These are phyloP conservation scores for Pelargonium australe DNA, from an alignment of 441 rosid genomes.

Conservation along the genomic window DNA sequence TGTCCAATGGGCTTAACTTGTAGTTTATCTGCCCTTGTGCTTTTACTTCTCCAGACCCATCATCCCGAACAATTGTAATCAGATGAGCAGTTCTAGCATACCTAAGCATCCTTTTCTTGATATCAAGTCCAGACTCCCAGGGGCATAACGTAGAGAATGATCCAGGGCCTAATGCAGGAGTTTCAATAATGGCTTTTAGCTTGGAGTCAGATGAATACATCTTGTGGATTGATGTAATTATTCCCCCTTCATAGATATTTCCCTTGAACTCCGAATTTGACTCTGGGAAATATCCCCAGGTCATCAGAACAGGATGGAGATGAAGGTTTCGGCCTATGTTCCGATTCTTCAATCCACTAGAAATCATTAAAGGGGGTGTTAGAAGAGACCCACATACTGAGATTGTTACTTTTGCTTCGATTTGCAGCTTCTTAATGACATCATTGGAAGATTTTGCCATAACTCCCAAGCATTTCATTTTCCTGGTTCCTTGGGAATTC, in stretches of 20 bases:
- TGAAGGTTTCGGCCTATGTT: constrained; percentile 72
- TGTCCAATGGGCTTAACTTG: constrained; percentile 35
- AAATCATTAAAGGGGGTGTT: constrained; percentile 75
- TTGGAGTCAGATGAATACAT: constrained; percentile 35
- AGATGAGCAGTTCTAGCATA: constrained; percentile 67
- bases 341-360: constrained; percentile 66
- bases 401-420: constrained; percentile 68
- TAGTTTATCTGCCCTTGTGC: constrained; percentile 54
- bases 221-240: constrained; percentile 67
- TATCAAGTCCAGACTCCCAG: constrained; percentile 69
- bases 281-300: constrained; percentile 90
- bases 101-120: constrained; percentile 53
- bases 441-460: constrained; percentile 34
- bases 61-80: constrained; percentile 52
- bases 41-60: constrained; percentile 53
- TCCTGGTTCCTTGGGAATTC: constrained; percentile 22
- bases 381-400: constrained; percentile 72
- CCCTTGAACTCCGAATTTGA: constrained; percentile 47
- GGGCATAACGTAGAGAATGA: constrained; percentile 43
- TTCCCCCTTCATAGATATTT: constrained; percentile 67
- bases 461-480: constrained; percentile 68
- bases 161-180: constrained; percentile 63
- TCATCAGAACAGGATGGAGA: constrained; percentile 78
- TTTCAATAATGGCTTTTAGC: constrained; percentile 63
- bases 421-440: constrained; percentile 39